Base-by-base conservation (phyloP, 768 basidiomycete genomes). In the Kockovaella imperatae region DNA sequence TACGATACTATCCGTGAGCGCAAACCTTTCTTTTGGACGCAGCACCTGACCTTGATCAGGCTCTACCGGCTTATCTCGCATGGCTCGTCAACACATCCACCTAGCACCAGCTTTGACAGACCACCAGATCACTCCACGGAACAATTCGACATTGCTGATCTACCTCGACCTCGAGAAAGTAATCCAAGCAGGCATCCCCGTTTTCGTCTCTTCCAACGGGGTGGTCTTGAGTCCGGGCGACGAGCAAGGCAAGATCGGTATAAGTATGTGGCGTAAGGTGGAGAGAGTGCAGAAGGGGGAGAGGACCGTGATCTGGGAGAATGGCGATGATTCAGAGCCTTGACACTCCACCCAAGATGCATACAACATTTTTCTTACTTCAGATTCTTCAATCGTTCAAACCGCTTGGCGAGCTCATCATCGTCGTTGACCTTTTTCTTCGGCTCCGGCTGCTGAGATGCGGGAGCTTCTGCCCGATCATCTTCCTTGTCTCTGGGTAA, bases 31-130 rank as follows among this genome's bases (percentile, higher is more conserved):
- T 18, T 20, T 18, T 46, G 14, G 18, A 38, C 21, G 10, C 18
- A 14, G 10, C 31, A 20, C 21, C 36, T n/a, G n/a, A n/a, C n/a
- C n/a, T n/a, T 32, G 31, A 14, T 20, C 53, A 90, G 87, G 76
- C 13, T 74, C 73, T 5, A 73, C 80, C 54, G 89, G 90, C 0
- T 70, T 95, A 15, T 87, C 83, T 0, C 82, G 77, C 53, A 95
- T 91, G 89, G 77, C 72, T 11, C 77, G 93, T 21, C 93, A 90
- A 62, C 90, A 96, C 62, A 84, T 97, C 31, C 93, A 99, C 69
- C 76, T 95, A 13, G 90, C 91, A 0, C 84, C 89, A 66, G 83
- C 84, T 29, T 72, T 66, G 2, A 77, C 78, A 4, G 81, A 58
- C 30, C 45, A 69, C 20, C 11, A 34, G 13, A 46, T 43, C 47